A percentile compares a stretch with the other conserved stretches of the same genome.
Conservation (phyloP, 2,329 filamentous ascomycete species). For the Xylaria sp. region DNA sequence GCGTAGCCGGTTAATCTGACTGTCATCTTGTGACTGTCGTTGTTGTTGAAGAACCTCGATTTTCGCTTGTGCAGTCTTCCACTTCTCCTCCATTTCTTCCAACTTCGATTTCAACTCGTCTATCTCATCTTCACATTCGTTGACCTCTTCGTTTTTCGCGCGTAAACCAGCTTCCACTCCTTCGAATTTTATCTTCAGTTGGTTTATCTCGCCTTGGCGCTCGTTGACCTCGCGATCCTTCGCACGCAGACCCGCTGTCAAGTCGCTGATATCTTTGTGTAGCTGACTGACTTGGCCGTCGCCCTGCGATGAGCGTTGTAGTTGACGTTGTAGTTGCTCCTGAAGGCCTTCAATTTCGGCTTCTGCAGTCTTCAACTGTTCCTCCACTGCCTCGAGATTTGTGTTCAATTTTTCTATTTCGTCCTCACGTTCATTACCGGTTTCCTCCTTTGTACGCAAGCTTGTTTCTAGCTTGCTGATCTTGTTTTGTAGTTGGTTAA, state of each 20-base stretch:
- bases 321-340: constrained; percentile 52
- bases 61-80: constrained; percentile 60
- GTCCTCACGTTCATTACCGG: constrained; percentile 73
- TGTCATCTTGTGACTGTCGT: constrained; percentile 64
- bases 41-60: constrained; percentile 68
- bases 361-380: constrained; percentile 57
- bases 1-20: constrained; percentile 73
- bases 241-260: constrained; percentile 65
- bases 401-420: constrained; percentile 74
- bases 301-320: constrained; percentile 66
- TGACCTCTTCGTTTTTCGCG: constrained; percentile 41
- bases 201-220: constrained; percentile 61
- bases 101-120: constrained; percentile 69
- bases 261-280: constrained; percentile 74
- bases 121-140: constrained; percentile 79
- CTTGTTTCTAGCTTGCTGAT: neutral
- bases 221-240: constrained; percentile 68
- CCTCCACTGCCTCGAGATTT: constrained; percentile 59
- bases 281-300: constrained; percentile 72
- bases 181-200: constrained; percentile 59
- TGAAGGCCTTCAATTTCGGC: constrained; percentile 70
- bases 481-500: neutral
- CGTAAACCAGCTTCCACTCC: constrained; percentile 76
- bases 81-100: constrained; percentile 59
- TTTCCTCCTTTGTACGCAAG: neutral